Evolutionary conservation across 2,329 filamentous ascomycete genomes (phyloP), one percentile per base, ranked within the genome.

Genomic region (Sclerotinia subarctica): DNA sequence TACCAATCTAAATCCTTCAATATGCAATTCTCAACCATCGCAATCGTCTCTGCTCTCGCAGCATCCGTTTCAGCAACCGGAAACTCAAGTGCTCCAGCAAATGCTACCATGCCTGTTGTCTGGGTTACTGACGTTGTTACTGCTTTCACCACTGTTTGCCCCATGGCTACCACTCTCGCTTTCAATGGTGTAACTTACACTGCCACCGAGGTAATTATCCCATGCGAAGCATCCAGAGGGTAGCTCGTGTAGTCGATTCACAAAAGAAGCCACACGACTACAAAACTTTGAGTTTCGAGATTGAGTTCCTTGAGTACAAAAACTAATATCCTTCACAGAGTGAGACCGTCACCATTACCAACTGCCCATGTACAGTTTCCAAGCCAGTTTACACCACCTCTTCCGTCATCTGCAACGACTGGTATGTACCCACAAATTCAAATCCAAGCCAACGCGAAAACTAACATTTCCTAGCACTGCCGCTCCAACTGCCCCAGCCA

Each of bases 141-240:
- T 69, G 79, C 82, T 54, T 82, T 80, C 71, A 81, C 82, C 71
- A 76, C 83, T 69, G 84, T 80, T 79, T 87, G 85, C 82, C 83
- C 85, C 10, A 76, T 74, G 69, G 75, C 84, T 57, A 86, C 85
- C 68, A 77, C 77, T 62, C 73, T 86, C 70, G 79, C 80, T 60
- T 78, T 81, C 76, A 79, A 79, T 70, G 77, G 77, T 69, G 73
- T 80, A 67, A 85, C 83, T 73, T 84, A 83, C 79, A 83, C 80
- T 70, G 81, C 85, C 71, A 82, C 81, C 71, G 78, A 78, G 73
- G 82, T 84, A 78, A 73, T 79, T 49, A 29, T 11, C 49, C 26
- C 6, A 32, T 11, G n/a, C 42, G 17, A 15, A 53, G 29, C 44
- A n/a, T 49, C 42, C 42, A 38, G 29, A 44, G 10, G 1, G 11